phyloP scores from a whole-genome alignment of 352 stramenopile species.

The Phytophthora foliorum region DNA sequence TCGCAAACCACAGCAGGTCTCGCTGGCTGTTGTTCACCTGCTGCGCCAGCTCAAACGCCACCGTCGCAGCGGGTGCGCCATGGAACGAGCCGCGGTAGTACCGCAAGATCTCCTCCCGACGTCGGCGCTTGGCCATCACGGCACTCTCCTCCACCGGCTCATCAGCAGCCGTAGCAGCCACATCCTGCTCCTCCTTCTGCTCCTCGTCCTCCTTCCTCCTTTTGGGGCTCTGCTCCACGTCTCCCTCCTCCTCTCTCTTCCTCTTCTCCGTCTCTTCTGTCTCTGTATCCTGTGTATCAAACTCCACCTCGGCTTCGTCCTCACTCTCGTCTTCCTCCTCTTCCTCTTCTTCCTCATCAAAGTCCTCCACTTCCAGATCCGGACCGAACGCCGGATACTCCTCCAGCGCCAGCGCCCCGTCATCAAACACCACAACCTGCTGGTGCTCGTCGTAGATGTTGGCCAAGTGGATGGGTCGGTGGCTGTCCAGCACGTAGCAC shows the following conservation, averaged over 20 bases:
- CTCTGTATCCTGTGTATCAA: slow-evolving; percentile 46
- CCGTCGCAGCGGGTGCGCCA: slow-evolving; percentile 71
- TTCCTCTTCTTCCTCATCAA: slow-evolving; percentile 70
- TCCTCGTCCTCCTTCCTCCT: slow-evolving; percentile 45
- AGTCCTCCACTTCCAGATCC: slow-evolving; percentile 82
- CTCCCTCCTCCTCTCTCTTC: slow-evolving; percentile 43
- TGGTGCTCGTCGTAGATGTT: slow-evolving; percentile 94
- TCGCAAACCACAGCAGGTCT: slow-evolving; percentile 97
- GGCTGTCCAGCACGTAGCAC: slow-evolving; percentile 97
- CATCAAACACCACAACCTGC: slow-evolving; percentile 87
- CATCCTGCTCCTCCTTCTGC: slow-evolving; percentile 40
- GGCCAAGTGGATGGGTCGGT: slow-evolving; percentile 96
- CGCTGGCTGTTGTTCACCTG: slow-evolving; percentile 88
- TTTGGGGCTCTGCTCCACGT: slow-evolving; percentile 28
- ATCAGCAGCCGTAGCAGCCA: slow-evolving; percentile 16
- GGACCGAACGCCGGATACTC: slow-evolving; percentile 88
- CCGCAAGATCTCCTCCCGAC: slow-evolving; percentile 82
- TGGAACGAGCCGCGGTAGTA: slow-evolving; percentile 97
- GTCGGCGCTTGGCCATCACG: slow-evolving; percentile 62
- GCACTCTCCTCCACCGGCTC: slow-evolving; percentile 35
- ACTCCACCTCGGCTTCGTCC: slow-evolving; percentile 62
- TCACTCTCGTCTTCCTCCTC: slow-evolving; percentile 63
- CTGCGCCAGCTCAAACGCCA: slow-evolving; percentile 87
- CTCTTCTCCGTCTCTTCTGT: slow-evolving; percentile 48
- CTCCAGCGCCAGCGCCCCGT: slow-evolving; percentile 71